These are phyloP conservation scores for Wickerhamiella musiphila DNA, from an alignment of 805 yeast species.

Conservation along the genomic window DNA sequence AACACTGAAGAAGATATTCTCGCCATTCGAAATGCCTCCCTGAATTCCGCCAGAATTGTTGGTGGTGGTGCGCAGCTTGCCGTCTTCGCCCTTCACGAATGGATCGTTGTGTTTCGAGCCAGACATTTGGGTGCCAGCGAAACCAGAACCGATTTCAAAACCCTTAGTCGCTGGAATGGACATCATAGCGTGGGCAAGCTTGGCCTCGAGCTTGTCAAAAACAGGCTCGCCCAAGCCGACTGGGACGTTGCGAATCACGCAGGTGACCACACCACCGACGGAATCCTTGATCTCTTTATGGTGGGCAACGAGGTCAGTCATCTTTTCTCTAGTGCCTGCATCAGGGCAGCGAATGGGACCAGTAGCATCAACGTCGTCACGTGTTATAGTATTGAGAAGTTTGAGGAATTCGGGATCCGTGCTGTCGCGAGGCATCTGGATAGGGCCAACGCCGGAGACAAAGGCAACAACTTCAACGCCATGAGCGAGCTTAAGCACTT, in stretches of 20 bases:
- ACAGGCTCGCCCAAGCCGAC: slow-evolving; percentile 96
- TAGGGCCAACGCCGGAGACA: slow-evolving; percentile 79
- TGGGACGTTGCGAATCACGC: slow-evolving; percentile 89
- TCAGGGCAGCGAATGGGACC: slow-evolving; percentile 95
- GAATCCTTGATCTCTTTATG: slow-evolving; percentile 79
- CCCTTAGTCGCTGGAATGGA: slow-evolving; percentile 97
- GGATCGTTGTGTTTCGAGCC: slow-evolving; percentile 93
- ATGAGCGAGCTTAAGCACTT: slow-evolving; percentile 56
- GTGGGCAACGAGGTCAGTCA: slow-evolving; percentile 76
- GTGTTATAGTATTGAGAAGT: slow-evolving; percentile 56
- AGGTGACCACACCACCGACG: slow-evolving; percentile 94
- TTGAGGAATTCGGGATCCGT: slow-evolving; percentile 45
- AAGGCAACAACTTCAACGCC: slow-evolving; percentile 91
- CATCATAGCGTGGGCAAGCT: slow-evolving; percentile 92
- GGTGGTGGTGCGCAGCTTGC: slow-evolving; percentile 65
- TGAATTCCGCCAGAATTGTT: slow-evolving; percentile 95
- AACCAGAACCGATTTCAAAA: slow-evolving; percentile 94
- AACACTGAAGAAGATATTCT: slow-evolving; percentile 79
- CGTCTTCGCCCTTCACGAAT: slow-evolving; percentile 44
- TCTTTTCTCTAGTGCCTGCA: slow-evolving; percentile 44
- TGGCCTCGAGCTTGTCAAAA: slow-evolving; percentile 90
- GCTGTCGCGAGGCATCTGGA: slow-evolving; percentile 61
- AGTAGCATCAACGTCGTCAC: slow-evolving; percentile 71
- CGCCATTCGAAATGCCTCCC: slow-evolving; percentile 97
- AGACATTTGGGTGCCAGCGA: slow-evolving; percentile 71